phyloP scores from a whole-genome alignment of 306 rosid genomes.

The Prunus salicina region DNA sequence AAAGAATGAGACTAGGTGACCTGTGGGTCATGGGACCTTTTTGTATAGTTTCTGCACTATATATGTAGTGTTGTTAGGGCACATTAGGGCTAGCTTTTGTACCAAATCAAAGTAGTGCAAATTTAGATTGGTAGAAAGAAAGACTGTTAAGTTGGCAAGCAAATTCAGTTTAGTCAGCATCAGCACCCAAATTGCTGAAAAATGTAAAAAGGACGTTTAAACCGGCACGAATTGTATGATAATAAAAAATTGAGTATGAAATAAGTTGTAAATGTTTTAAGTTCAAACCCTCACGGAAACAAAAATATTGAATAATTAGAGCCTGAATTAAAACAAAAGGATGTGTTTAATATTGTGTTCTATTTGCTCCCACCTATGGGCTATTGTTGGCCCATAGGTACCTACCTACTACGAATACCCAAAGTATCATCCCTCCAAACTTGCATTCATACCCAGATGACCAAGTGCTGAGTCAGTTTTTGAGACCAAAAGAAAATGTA shows the following conservation, averaged over 20 bases:
- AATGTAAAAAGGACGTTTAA: background rate
- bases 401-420: too few species aligned
- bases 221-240: background rate
- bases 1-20: too few species aligned
- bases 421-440: too few species aligned
- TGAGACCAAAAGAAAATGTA: background rate
- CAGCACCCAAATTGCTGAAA: background rate
- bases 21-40: background rate
- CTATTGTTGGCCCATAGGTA: too few species aligned
- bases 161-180: too few species aligned
- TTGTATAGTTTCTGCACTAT: background rate
- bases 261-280: background rate
- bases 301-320: too few species aligned
- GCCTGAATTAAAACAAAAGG: too few species aligned
- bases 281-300: too few species aligned
- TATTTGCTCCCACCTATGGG: too few species aligned
- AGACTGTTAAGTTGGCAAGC: background rate
- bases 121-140: background rate
- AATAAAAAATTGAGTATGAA: background rate
- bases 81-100: background rate
- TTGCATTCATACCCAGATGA: background rate
- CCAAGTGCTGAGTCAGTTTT: background rate
- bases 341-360: too few species aligned
- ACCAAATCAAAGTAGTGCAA: background rate
- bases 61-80: background rate